Base-by-base conservation (phyloP, 352 stramenopile species). In the Phytophthora pini region DNA sequence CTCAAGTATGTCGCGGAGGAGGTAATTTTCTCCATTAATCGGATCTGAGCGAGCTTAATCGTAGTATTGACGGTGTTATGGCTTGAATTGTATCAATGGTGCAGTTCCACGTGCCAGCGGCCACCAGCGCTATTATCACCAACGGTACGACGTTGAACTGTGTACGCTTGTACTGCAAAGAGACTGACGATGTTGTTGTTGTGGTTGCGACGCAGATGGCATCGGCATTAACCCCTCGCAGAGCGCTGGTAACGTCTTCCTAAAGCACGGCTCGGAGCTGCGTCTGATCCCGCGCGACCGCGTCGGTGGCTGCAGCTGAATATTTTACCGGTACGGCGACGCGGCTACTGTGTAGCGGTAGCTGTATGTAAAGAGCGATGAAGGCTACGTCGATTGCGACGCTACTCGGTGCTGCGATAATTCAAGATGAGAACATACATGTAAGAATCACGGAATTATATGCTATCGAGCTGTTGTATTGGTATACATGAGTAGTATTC, bases 81-180 rank as follows among this genome's bases (percentile, higher is more conserved):
- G 5, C 41, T 10, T 48, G 39, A 56, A 61, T 26, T 17, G 6
- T 51, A 51, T 61, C 8, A 26, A 55, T 44, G 17, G 43, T 56
- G 36, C 65, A 93, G 84, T 95, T 95, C 64, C 73, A 88, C 58
- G 88, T 95, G 41, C 82, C 85, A 43, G 77, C 85, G 20, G 75
- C 77, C 13, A 95, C 88, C 22, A 95, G 88, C 56, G 88, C 88
- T n/a, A 94, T 95, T 58, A 94, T 95, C 70, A 95, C 88, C 41
- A 90, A 91, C 61, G 87, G 86, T 92, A 74, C 45, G 29, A 17
- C 20, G 11, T 36, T 46, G 4, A 36, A 4, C 31, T 15, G 31
- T 20, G 17, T 20, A 20, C 17, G 17, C 6, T 34, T 29, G 24
- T 34, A 34, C 27, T 61, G 34, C 38, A 55, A 7, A 34, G 12